Evolutionary conservation across 176 grass and related monocot genomes (phyloP), one percentile per base, ranked within the genome.

Genomic region (Guadua angustifolia): DNA sequence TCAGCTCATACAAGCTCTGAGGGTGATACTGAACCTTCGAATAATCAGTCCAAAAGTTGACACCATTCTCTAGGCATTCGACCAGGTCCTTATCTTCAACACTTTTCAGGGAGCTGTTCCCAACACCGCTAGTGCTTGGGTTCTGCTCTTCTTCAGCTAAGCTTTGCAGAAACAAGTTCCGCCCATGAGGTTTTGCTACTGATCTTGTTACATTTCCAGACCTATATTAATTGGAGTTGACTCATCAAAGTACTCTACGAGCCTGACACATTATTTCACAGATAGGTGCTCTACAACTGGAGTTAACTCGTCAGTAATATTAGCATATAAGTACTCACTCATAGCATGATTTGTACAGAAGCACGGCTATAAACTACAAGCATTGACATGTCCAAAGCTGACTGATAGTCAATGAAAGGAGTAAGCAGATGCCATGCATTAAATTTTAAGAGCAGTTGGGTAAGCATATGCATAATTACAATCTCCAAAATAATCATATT

Each of bases 21-120:
- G 89, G 83, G 73, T 99, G 96, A 88, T 95, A 99, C 33, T 94
- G 93, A 74, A 94, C 96, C 91, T 99, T 99, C 16, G 89, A 89
- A 86, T 92, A 99, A 85, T 95, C 93, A 39, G 93, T 92, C 96
- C 96, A 99, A 83, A 85, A 95, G 22, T 89, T 85, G 66, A 94
- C 86, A 29, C 68, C 78, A 61, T 76, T 91, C 88, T 99, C 96
- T 56, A 99, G 84, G 66, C 78, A 89, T 49, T 89, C 88, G 6
- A 99, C 79, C 32, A 79, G 77, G 42, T 92, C 93, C 84, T 92
- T 95, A 82, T 95, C 93, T 88, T 94, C 82, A 18, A 87, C 57
- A 55, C 40, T 85, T 82, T 61, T 73, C 42, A 57, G 74, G 9
- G 79, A 69, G 19, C 39, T 77, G 21, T 29, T 78, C 24, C 56